Evolutionary conservation across 2,329 filamentous ascomycete species (phyloP).

Genomic region (Penicillium sp.): DNA sequence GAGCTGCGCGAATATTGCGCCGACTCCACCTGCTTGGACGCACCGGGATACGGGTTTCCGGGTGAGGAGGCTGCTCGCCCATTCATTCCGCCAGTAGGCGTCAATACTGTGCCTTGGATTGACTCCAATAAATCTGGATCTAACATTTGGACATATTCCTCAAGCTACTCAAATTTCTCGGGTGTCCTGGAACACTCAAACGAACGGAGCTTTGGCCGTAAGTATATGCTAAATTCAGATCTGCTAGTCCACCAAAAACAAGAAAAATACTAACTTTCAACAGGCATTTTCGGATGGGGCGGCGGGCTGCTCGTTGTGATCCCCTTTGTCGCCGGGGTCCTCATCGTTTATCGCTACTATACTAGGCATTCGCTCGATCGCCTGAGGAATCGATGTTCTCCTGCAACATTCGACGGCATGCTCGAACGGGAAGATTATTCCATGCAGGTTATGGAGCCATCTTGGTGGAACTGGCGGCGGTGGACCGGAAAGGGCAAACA

Average conservation of each 20-base stretch:
- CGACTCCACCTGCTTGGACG: conserved; percentile 31
- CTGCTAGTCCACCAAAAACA: background rate
- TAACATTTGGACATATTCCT: conserved; percentile 21
- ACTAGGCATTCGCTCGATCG: conserved; percentile 9
- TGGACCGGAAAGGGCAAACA: conserved; percentile 22
- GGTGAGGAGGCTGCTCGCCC: conserved; percentile 29
- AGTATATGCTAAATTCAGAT: background rate
- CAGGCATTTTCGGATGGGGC: conserved; percentile 14
- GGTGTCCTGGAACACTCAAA: conserved; percentile 1
- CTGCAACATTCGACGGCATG: conserved; percentile 19
- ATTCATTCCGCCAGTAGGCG: conserved; percentile 31
- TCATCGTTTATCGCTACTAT: conserved; percentile 14
- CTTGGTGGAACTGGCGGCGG: conserved; percentile 37
- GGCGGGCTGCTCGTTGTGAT: conserved; percentile 7
- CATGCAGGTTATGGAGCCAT: conserved; percentile 3
- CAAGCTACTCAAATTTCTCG: conserved; percentile 13
- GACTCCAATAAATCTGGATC: conserved; percentile 28
- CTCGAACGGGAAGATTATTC: conserved; percentile 21
- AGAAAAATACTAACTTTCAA: background rate
- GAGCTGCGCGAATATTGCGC: conserved; percentile 35
- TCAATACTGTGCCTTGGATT: conserved; percentile 37
- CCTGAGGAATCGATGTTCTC: conserved; percentile 14
- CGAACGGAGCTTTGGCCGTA: conserved; percentile 10
- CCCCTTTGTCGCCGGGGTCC: conserved; percentile 9
- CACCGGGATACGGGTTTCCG: conserved; percentile 30